These are phyloP conservation scores for Geotrichum citri-aurantii DNA, from an alignment of 1,139 yeast genomes.

Conservation along the genomic window DNA sequence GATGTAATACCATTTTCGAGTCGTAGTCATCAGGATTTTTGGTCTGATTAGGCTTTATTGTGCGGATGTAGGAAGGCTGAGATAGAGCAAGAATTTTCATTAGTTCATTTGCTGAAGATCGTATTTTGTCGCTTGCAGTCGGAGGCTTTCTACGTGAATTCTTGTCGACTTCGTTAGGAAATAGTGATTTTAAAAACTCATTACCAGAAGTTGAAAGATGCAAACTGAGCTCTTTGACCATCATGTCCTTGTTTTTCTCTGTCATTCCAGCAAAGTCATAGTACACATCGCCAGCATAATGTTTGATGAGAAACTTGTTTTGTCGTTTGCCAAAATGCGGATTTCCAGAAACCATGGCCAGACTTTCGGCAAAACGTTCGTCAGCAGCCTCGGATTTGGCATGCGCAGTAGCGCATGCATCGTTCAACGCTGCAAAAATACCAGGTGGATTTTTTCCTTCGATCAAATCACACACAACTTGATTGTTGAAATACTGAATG, in stretches of 20 bases:
- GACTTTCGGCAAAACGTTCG: conserved; percentile 88
- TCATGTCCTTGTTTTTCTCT: conserved; percentile 92
- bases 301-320: conserved; percentile 83
- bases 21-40: conserved; percentile 89
- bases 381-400: conserved; percentile 97
- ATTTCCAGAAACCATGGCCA: conserved; percentile 74
- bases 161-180: conserved; percentile 72
- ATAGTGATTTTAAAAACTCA: conserved; percentile 56
- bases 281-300: conserved; percentile 97
- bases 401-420: conserved; percentile 96
- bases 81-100: conserved; percentile 86
- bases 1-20: conserved; percentile 84
- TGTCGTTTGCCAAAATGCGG: conserved; percentile 88
- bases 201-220: conserved; percentile 68
- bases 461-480: conserved; percentile 93
- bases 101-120: conserved; percentile 80
- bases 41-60: conserved; percentile 95
- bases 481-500: conserved; percentile 90
- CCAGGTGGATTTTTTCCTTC: conserved; percentile 97
- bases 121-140: conserved; percentile 93
- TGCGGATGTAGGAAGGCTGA: conserved; percentile 93
- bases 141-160: conserved; percentile 73
- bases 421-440: conserved; percentile 91
- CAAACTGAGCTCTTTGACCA: conserved; percentile 82
- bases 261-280: conserved; percentile 90